A percentile compares a stretch with the other conserved stretches of the same genome.
Evolutionary conservation across 768 basidiomycete genomes (phyloP).

Genomic region (Gymnopilus junonius): DNA sequence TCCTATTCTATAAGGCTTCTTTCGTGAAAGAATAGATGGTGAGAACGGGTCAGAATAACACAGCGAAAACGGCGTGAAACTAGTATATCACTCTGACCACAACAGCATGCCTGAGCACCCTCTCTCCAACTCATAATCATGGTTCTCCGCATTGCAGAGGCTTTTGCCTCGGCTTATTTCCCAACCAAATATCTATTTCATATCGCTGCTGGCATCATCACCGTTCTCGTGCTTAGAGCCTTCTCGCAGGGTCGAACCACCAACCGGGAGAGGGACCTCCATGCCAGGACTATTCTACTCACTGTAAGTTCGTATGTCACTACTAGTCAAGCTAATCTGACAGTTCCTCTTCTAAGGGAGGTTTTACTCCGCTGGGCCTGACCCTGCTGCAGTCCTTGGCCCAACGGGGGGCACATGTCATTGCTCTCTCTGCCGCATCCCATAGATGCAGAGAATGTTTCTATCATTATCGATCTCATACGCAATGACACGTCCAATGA

Average conservation of each 20-base stretch:
- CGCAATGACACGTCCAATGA: conserved; percentile 75
- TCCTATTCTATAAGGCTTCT: neutral
- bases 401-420: conserved; percentile 76
- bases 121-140: conserved; percentile 15
- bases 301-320: conserved; percentile 52
- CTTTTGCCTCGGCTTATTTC: conserved; percentile 42
- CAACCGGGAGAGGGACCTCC: conserved; percentile 73
- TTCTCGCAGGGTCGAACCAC: conserved; percentile 76
- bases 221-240: conserved; percentile 53
- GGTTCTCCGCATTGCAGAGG: conserved; percentile 34
- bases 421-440: conserved; percentile 71
- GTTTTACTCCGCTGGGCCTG: conserved; percentile 73
- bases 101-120: neutral
- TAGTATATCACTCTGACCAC: neutral
- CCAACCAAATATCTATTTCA: conserved; percentile 65
- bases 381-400: conserved; percentile 71
- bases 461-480: conserved; percentile 68
- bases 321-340: conserved; percentile 9
- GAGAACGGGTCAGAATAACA: conserved; percentile 2
- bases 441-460: conserved; percentile 54
- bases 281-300: conserved; percentile 70
- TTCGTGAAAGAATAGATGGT: neutral
- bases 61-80: neutral
- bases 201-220: conserved; percentile 45
- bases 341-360: conserved; percentile 52